Evolutionary conservation across 2,329 filamentous ascomycete species (phyloP).

Genomic region (Trichothecium sympodiale): DNA sequence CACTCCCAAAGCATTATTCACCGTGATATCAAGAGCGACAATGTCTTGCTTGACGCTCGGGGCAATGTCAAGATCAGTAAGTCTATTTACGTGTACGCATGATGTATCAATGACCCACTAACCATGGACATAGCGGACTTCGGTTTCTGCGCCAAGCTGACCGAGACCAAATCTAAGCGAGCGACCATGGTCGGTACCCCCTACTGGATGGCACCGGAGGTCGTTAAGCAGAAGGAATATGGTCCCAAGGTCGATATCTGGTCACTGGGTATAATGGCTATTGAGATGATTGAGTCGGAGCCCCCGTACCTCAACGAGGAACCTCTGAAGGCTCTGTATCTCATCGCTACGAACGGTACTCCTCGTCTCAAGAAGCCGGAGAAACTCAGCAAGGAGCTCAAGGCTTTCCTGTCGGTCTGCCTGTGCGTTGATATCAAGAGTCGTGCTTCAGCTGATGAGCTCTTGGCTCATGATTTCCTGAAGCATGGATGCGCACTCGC

Average conservation of each 20-base stretch:
- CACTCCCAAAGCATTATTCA: constrained; percentile 97
- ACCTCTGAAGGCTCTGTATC: constrained; percentile 89
- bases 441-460: constrained; percentile 80
- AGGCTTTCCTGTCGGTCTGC: constrained; percentile 92
- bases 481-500: constrained; percentile 78
- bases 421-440: constrained; percentile 94
- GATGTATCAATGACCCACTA: constrained; percentile 14
- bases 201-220: constrained; percentile 99
- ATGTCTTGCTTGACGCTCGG: constrained; percentile 85
- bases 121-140: constrained; percentile 70
- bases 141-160: constrained; percentile 97
- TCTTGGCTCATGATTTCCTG: constrained; percentile 87
- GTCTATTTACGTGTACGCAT: constrained; percentile 23
- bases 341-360: constrained; percentile 96
- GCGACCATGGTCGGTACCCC: constrained; percentile 98
- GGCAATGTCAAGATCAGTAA: constrained; percentile 96
- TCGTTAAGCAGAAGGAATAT: constrained; percentile 99
- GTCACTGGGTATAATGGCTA: constrained; percentile 98
- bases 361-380: constrained; percentile 96
- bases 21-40: constrained; percentile 98
- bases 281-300: constrained; percentile 99
- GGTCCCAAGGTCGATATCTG: constrained; percentile 97
- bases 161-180: constrained; percentile 91
- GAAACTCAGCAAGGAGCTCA: constrained; percentile 94
- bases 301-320: constrained; percentile 97